phyloP scores from a whole-genome alignment of 805 yeast genomes.

The Saccharomycodes ludwigii region DNA sequence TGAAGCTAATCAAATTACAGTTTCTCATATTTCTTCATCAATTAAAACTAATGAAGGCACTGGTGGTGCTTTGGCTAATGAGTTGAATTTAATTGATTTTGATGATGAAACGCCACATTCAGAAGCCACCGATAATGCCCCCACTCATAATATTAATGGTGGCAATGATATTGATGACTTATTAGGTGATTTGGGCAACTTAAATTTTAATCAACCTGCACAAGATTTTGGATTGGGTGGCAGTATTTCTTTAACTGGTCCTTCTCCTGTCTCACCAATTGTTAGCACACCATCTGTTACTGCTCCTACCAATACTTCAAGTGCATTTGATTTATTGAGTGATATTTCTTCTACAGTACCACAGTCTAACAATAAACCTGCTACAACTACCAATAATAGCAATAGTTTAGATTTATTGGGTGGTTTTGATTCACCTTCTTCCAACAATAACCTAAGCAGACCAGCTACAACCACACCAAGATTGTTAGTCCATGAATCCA shows the following conservation, averaged over 20 bases:
- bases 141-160: constrained; percentile 17
- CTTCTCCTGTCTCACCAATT: constrained; percentile 18
- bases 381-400: constrained; percentile 7
- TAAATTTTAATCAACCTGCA: constrained; percentile 31
- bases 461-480: constrained; percentile 13
- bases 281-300: constrained; percentile 10
- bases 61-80: constrained; percentile 27
- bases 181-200: constrained; percentile 54
- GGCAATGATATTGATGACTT: constrained; percentile 47
- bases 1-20: constrained; percentile 38
- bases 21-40: constrained; percentile 24
- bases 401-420: constrained; percentile 9
- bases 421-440: constrained; percentile 13
- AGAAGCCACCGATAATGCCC: constrained; percentile 21
- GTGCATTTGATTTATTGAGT: constrained; percentile 11
- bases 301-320: constrained; percentile 13
- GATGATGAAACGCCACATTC: constrained; percentile 36
- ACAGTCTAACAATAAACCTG: constrained; percentile 11
- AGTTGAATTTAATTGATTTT: constrained; percentile 59
- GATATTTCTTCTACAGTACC: constrained; percentile 12
- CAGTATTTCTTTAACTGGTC: constrained; percentile 28
- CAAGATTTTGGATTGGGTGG: constrained; percentile 41
- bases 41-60: constrained; percentile 17
- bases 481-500: constrained; percentile 30
- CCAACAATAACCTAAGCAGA: constrained; percentile 5